A percentile compares a stretch with the other conserved stretches of the same genome.
Evolutionary conservation across 306 rosid genomes (phyloP).

Genomic region (Ormosia emarginata): DNA sequence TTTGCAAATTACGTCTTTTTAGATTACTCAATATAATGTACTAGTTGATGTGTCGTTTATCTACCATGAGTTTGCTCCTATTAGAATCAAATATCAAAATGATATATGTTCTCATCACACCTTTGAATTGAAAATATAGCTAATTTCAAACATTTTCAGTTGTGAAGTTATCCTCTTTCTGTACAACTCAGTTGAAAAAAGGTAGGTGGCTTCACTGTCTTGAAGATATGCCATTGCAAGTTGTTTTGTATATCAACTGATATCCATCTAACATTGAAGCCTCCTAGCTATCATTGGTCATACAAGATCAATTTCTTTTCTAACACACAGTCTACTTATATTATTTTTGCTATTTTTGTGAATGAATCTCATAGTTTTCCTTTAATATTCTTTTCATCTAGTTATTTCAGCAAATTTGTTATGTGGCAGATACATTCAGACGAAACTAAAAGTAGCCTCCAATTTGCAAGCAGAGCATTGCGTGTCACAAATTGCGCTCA

Average conservation of each 20-base stretch:
- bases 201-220: neutral
- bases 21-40: neutral
- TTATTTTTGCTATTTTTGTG: neutral
- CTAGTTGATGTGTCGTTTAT: neutral
- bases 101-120: neutral
- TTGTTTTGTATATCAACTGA: neutral
- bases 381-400: constrained; percentile 10
- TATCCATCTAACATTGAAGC: neutral
- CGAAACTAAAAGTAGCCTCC: constrained; percentile 96
- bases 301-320: constrained; percentile 6
- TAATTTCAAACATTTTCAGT: neutral
- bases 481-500: constrained; percentile 92
- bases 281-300: constrained; percentile 6
- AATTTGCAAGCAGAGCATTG: constrained; percentile 96
- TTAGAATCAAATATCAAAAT: neutral
- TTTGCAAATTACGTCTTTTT: neutral
- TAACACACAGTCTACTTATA: neutral
- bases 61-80: neutral
- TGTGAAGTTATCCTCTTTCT: neutral
- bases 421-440: constrained; percentile 81
- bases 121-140: neutral
- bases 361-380: neutral
- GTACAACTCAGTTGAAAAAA: neutral
- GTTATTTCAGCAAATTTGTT: constrained; percentile 25
- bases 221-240: neutral